phyloP scores from a whole-genome alignment of 2,329 filamentous ascomycete species.

The Pyricularia grisea region DNA sequence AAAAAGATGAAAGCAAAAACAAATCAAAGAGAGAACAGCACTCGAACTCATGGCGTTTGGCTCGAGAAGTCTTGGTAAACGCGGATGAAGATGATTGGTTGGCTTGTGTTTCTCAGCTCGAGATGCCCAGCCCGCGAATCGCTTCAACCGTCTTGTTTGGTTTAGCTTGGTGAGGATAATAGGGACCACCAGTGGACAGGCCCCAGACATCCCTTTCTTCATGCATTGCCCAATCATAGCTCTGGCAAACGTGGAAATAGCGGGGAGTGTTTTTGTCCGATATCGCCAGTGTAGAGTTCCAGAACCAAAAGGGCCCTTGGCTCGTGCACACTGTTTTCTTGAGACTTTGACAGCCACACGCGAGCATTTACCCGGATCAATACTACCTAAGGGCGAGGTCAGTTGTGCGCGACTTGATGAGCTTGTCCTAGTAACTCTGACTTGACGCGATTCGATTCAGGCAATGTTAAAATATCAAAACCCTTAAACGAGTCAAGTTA shows the following conservation, averaged over 20 bases:
- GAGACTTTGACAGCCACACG: not conserved
- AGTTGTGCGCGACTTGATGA: no score
- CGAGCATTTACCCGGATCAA: not conserved
- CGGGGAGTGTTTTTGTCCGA: not conserved
- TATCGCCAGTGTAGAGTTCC: not conserved
- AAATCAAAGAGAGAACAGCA: not conserved
- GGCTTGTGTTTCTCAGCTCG: not conserved
- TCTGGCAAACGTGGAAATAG: not conserved
- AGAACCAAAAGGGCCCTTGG: not conserved
- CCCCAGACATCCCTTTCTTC: not conserved
- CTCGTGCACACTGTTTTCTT: not conserved
- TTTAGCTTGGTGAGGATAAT: not conserved
- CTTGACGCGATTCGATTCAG: no score
- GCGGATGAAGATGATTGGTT: not conserved
- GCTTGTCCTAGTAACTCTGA: no score
- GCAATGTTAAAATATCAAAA: not conserved
- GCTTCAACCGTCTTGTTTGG: not conserved
- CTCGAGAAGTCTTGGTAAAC: no score
- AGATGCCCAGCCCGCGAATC: not conserved
- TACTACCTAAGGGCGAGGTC: no score
- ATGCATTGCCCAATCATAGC: not conserved
- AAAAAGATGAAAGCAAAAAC: no score
- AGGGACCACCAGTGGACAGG: not conserved
- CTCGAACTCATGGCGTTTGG: no score
- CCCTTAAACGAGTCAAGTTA: not conserved